A percentile compares a stretch with the other conserved stretches of the same genome.
Evolutionary conservation across 495 filamentous ascomycete genomes (phyloP).

Genomic region (Podospora pseudoanserina): DNA sequence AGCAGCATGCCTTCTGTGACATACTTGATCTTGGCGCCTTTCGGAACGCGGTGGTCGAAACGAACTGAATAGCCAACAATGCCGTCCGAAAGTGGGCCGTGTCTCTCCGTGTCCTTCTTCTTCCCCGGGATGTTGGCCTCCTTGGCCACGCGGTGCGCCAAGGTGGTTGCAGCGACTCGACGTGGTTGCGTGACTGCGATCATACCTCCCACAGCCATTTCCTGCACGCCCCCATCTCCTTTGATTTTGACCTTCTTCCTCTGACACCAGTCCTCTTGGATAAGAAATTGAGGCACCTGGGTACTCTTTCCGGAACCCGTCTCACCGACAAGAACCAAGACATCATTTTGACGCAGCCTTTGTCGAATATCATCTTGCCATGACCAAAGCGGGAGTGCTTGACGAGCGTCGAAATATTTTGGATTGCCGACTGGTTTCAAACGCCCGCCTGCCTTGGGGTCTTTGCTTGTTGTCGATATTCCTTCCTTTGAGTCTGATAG

Average conservation of each 20-base stretch:
- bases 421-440: conserved; percentile 27
- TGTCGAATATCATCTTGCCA: conserved; percentile 66
- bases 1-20: conserved; percentile 96
- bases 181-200: conserved; percentile 95
- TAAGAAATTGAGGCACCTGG: conserved; percentile 88
- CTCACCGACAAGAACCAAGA: conserved; percentile 85
- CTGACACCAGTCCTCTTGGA: conserved; percentile 74
- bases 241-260: conserved; percentile 50
- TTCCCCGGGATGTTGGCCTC: conserved; percentile 76
- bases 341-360: conserved; percentile 62
- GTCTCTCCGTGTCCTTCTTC: conserved; percentile 1
- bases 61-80: conserved; percentile 90
- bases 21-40: conserved; percentile 77
- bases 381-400: conserved; percentile 76
- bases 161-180: conserved; percentile 88
- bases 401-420: conserved; percentile 37
- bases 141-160: conserved; percentile 81
- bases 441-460: background rate
- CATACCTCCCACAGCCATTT: conserved; percentile 67
- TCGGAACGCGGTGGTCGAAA: conserved; percentile 78
- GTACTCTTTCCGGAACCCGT: conserved; percentile 97
- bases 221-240: conserved; percentile 39
- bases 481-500: background rate
- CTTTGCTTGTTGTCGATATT: background rate
- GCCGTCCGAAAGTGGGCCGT: conserved; percentile 49